phyloP scores from a whole-genome alignment of 805 yeast species.

The Starmerella khaoyaiensis region DNA sequence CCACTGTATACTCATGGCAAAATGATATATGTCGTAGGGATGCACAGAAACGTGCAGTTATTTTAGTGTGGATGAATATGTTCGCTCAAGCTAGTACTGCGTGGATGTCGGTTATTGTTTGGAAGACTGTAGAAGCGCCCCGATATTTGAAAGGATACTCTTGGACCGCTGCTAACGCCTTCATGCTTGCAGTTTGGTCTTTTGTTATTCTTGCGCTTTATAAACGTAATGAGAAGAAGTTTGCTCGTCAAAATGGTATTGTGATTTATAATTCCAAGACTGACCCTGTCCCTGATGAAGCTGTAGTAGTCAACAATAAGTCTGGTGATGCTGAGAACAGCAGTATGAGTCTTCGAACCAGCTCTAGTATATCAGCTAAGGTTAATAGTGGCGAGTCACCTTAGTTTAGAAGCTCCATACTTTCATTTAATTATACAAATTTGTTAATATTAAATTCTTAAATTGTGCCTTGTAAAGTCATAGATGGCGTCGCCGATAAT shows the following conservation, averaged over 20 bases:
- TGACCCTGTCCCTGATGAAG: conserved; percentile 6
- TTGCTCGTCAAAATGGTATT: conserved; percentile 16
- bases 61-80: conserved; percentile 39
- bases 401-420: too few relatives aligned
- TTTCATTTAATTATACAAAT: too few relatives aligned
- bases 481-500: not conserved
- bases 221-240: conserved; percentile 14
- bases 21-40: conserved; percentile 45
- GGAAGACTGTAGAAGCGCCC: conserved; percentile 28
- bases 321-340: too few relatives aligned
- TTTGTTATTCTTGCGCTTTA: conserved; percentile 18
- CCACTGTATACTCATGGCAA: conserved; percentile 46
- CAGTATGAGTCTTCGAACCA: too few relatives aligned
- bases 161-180: conserved; percentile 20
- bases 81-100: conserved; percentile 44
- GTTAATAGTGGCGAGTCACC: too few relatives aligned
- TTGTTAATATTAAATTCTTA: too few relatives aligned
- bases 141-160: conserved; percentile 22
- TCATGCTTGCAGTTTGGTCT: conserved; percentile 17
- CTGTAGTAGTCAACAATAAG: not conserved
- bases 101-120: conserved; percentile 39
- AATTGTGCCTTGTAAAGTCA: too few relatives aligned
- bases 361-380: too few relatives aligned
- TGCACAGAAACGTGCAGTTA: conserved; percentile 40
- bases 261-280: conserved; percentile 14